These are phyloP conservation scores for Aspergillus sp. DNA, from an alignment of 2,329 filamentous ascomycete species.

Conservation along the genomic window DNA sequence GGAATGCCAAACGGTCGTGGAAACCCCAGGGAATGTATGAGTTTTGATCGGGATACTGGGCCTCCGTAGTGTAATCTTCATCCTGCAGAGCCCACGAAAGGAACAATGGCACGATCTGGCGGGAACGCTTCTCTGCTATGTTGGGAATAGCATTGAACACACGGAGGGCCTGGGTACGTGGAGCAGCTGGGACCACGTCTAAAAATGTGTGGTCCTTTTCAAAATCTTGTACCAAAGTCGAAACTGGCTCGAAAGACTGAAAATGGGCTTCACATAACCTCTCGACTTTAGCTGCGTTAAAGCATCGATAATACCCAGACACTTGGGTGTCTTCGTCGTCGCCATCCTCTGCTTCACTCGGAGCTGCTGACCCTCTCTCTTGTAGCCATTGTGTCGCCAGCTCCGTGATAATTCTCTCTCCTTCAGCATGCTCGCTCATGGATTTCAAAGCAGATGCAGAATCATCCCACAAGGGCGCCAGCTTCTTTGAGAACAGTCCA, in stretches of 20 bases:
- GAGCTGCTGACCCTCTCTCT: constrained; percentile 26
- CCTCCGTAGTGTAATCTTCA: constrained; percentile 29
- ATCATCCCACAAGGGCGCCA: constrained; percentile 87
- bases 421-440: constrained; percentile 67
- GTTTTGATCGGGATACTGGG: constrained; percentile 11
- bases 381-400: constrained; percentile 77
- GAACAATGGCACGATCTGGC: constrained; percentile 80
- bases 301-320: constrained; percentile 72
- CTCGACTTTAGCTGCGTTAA: constrained; percentile 65
- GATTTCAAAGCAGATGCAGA: constrained; percentile 72
- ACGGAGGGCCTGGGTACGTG: constrained; percentile 75
- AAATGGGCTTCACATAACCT: constrained; percentile 54
- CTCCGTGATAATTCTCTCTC: constrained; percentile 70
- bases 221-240: constrained; percentile 64
- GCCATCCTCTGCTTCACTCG: constrained; percentile 28
- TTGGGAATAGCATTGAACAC: constrained; percentile 72
- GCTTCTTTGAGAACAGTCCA: constrained; percentile 80
- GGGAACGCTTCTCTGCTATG: constrained; percentile 82
- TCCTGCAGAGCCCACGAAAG: constrained; percentile 71
- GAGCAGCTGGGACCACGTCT: constrained; percentile 43
- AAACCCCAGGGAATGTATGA: constrained; percentile 43
- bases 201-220: constrained; percentile 57
- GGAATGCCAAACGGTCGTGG: constrained; percentile 76
- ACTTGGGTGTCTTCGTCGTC: constrained; percentile 22
- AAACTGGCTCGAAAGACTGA: constrained; percentile 53